Base-by-base conservation (phyloP, 768 basidiomycete genomes). In the Hericium coralloides region DNA sequence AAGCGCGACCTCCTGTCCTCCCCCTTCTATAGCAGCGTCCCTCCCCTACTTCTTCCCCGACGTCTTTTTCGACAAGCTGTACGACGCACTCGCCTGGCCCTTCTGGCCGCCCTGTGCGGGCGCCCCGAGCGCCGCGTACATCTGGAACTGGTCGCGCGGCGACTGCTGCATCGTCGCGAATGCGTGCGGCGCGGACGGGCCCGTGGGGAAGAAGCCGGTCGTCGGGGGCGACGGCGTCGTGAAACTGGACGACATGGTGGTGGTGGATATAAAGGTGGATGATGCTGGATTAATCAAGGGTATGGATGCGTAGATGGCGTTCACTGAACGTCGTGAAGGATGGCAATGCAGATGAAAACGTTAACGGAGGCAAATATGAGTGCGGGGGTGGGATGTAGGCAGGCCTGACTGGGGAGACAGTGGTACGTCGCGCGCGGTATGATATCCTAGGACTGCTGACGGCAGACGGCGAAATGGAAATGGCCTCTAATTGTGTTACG, bases 161-260 rank as follows among this genome's bases (percentile, higher is more conserved):
- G 69, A 68, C 58, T 69, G 66, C 58, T 70, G 68, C 63, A 72
- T 69, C 20, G 64, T 53, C 49, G 69, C 53, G 65, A 72, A 72
- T 36, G 71, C 71, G 61, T 72, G 66, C 37, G 71, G 71, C 17
- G 68, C 63, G 38, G 67, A 60, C 56, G 70, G 68, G 3, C 64
- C 68, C 12, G 56, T 66, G 15, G 71, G 70, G 69, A 72, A 72
- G 66, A 72, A 71, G 58, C 67, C 61, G 17, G 43, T 17, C 3
- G 61, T 17, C 49, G 70, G 64, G n/a, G 65, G 23, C 4, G 45
- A 59, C 5, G 70, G 65, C 4, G 61, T 59, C 31, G 64, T 60
- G 53, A 63, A 57, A 61, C 69, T 67, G 52, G 68, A 69, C 12
- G 69, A 63, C 70, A 70, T 56, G 49, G 51, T 39, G 47, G 37